Evolutionary conservation across 1,284 basidiomycete species (phyloP).

Genomic region (Ceratobasidium sp.): DNA sequence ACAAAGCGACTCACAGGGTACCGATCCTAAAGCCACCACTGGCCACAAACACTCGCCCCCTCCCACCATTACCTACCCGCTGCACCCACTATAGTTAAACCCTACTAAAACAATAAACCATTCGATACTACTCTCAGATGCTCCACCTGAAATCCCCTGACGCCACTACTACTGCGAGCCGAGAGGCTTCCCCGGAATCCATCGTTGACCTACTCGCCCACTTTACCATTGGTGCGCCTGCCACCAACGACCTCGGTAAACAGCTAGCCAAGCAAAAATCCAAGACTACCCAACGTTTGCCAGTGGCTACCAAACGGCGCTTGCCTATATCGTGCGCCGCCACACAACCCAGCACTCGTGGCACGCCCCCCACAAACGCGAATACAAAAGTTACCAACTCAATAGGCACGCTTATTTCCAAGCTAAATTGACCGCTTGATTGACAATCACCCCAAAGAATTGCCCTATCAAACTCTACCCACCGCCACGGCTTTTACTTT

Average conservation of each 20-base stretch:
- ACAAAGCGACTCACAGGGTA: background rate
- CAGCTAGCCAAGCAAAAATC: background rate
- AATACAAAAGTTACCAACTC: background rate
- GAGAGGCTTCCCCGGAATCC: background rate
- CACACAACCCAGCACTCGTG: constrained; percentile 9
- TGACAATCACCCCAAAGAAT: background rate
- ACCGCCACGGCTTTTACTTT: background rate
- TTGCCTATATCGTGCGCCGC: background rate
- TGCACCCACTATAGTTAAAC: background rate
- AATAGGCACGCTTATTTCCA: background rate
- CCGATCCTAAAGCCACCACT: constrained; percentile 2
- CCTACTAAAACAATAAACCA: background rate
- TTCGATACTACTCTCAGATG: background rate
- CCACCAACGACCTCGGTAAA: background rate
- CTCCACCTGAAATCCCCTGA: background rate
- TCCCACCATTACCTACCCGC: background rate
- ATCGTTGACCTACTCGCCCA: background rate
- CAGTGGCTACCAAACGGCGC: background rate
- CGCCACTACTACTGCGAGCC: background rate
- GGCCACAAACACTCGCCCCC: background rate
- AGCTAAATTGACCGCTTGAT: background rate
- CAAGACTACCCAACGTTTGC: background rate
- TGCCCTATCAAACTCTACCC: too few relatives aligned
- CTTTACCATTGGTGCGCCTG: constrained; percentile 9
- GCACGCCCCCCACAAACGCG: background rate